These are phyloP conservation scores for Polymyxa betae DNA, from an alignment of 208 protist species.

Conservation along the genomic window DNA sequence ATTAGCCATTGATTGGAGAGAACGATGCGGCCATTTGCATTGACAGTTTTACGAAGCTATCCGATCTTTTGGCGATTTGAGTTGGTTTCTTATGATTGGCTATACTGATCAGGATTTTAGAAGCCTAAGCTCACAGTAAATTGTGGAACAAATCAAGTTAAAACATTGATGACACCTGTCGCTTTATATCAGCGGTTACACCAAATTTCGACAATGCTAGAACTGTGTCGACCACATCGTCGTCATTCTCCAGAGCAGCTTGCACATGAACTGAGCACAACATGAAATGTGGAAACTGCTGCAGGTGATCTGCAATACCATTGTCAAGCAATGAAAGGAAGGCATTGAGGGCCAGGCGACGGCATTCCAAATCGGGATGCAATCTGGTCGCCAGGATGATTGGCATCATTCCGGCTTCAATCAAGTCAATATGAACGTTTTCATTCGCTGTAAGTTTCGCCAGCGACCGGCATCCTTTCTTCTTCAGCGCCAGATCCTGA, in stretches of 20 bases:
- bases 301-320: neutral
- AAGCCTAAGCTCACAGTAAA: neutral
- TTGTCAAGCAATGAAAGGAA: slow-evolving; percentile 31
- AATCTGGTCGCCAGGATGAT: neutral
- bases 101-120: neutral
- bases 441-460: neutral
- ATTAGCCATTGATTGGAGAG: too few species aligned
- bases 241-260: neutral
- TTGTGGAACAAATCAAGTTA: too few species aligned
- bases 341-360: neutral
- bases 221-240: slow-evolving; percentile 19
- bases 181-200: neutral
- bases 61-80: neutral
- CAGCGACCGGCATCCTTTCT: slow-evolving; percentile 1
- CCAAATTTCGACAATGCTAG: slow-evolving; percentile 25
- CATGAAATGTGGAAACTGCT: neutral
- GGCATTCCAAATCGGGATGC: slow-evolving; percentile 38
- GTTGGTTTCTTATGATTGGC: neutral
- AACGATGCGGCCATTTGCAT: too few species aligned
- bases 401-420: neutral
- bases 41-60: neutral
- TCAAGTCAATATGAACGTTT: neutral
- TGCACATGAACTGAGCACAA: neutral
- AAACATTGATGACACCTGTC: too few species aligned
- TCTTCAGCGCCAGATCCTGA: slow-evolving; percentile 36